Evolutionary conservation across 495 filamentous ascomycete genomes (phyloP).

Genomic region (Haplographium delicatum): DNA sequence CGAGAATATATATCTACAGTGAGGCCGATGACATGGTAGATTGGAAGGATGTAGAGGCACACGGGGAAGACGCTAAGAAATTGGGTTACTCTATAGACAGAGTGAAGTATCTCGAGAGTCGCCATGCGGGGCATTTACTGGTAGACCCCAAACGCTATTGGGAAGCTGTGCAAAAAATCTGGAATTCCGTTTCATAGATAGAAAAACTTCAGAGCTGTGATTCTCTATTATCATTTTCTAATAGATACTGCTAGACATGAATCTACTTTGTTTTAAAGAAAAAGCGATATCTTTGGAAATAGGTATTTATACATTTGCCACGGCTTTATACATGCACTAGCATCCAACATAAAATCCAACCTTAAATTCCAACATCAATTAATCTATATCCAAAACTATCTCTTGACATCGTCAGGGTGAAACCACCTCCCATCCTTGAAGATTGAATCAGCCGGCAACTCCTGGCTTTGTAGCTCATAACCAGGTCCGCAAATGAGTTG

Average conservation of each 20-base stretch:
- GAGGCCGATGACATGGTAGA: slow-evolving; percentile 37
- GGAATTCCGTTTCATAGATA: slow-evolving; percentile 31
- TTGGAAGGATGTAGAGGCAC: slow-evolving; percentile 69
- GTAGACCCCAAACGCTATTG: slow-evolving; percentile 48
- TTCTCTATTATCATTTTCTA: too few relatives aligned
- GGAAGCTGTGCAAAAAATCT: slow-evolving; percentile 37
- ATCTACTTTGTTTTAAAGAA: too few relatives aligned
- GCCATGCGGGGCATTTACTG: slow-evolving; percentile 41
- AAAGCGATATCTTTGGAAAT: too few relatives aligned
- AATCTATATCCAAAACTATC: background rate
- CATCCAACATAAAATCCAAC: too few relatives aligned
- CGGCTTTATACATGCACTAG: too few relatives aligned
- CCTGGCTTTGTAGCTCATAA: slow-evolving; percentile 21
- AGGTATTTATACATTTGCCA: too few relatives aligned
- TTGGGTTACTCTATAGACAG: slow-evolving; percentile 76
- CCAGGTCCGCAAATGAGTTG: slow-evolving; percentile 33
- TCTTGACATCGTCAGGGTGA: slow-evolving; percentile 19
- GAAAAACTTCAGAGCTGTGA: slow-evolving; percentile 14
- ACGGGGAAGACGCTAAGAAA: slow-evolving; percentile 82
- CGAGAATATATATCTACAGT: slow-evolving; percentile 34
- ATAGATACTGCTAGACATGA: too few relatives aligned
- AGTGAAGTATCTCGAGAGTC: slow-evolving; percentile 30
- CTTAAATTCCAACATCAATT: too few relatives aligned
- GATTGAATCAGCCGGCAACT: slow-evolving; percentile 12
- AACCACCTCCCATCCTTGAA: slow-evolving; percentile 19